phyloP scores from a whole-genome alignment of 495 filamentous ascomycete genomes.

The Thermothielavioides terrestris region DNA sequence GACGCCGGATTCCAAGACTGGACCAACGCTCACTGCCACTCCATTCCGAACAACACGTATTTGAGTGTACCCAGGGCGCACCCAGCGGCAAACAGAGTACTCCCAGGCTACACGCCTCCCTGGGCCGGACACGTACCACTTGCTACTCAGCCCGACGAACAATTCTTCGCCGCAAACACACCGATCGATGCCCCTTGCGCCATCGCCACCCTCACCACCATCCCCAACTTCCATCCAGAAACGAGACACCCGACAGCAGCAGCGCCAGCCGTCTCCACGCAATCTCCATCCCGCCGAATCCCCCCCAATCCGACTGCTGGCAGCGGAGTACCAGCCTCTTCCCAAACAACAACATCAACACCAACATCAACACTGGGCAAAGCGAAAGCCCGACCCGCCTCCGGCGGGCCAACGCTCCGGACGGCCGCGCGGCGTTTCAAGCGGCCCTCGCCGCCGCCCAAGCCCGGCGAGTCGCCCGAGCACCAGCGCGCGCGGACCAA shows the following conservation, averaged over 20 bases:
- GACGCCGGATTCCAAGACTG: not conserved
- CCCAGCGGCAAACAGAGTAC: not conserved
- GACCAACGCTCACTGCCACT: not conserved
- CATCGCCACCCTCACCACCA: no score
- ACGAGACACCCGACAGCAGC: no score
- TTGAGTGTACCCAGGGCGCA: not conserved
- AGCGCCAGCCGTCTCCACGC: not conserved
- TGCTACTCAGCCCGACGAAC: not conserved
- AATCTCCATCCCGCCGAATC: not conserved
- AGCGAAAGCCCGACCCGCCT: not conserved
- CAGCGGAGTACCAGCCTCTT: not conserved
- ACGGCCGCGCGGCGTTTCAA: conserved; percentile 11
- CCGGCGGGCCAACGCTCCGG: no score
- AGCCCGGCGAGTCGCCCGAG: conserved; percentile 10
- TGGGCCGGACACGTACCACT: not conserved
- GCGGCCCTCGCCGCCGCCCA: not conserved
- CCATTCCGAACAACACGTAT: not conserved
- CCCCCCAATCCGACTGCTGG: not conserved
- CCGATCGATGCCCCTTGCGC: not conserved
- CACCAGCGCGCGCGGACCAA: conserved; percentile 7
- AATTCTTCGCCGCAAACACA: not conserved
- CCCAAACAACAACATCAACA: not conserved
- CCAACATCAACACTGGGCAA: not conserved
- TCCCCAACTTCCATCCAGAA: no score
- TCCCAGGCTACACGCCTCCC: not conserved